Conservation (phyloP, 331 rosid genomes). For the Erythrophleum ivorense region DNA sequence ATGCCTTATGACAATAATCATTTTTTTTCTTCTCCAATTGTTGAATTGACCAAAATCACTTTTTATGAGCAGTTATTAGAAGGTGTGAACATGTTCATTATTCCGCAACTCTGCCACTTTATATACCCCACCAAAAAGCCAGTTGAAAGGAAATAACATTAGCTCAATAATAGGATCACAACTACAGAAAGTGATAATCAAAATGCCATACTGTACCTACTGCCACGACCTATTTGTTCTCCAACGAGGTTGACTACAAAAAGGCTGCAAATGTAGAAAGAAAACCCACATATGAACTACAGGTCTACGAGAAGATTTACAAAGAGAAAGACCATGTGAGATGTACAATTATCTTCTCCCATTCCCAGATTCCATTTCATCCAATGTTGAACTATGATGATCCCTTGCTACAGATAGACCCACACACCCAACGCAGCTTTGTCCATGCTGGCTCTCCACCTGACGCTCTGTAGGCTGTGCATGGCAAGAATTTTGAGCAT, state of each 20-base stretch:
- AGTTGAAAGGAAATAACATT: not conserved
- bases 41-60: not conserved
- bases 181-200: not conserved
- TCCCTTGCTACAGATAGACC: slow-evolving; percentile 51
- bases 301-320: slow-evolving; percentile 4
- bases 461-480: slow-evolving; percentile 40
- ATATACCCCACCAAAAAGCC: not conserved
- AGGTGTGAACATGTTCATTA: not conserved
- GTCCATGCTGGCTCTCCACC: slow-evolving; percentile 47
- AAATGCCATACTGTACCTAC: not conserved
- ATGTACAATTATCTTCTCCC: slow-evolving; percentile 47
- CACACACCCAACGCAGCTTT: slow-evolving; percentile 51
- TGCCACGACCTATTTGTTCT: not conserved
- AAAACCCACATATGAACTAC: not conserved
- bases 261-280: not conserved
- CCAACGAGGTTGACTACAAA: not conserved
- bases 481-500: slow-evolving; percentile 35
- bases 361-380: slow-evolving; percentile 68
- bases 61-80: not conserved
- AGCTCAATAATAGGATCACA: not conserved
- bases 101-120: not conserved
- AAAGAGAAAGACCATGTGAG: slow-evolving; percentile 18
- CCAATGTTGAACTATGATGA: slow-evolving; percentile 45
- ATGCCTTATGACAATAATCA: not conserved
- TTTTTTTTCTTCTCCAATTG: not conserved